Base-by-base conservation (phyloP, 2,329 filamentous ascomycete species). In the Diplodia scrobiculata region DNA sequence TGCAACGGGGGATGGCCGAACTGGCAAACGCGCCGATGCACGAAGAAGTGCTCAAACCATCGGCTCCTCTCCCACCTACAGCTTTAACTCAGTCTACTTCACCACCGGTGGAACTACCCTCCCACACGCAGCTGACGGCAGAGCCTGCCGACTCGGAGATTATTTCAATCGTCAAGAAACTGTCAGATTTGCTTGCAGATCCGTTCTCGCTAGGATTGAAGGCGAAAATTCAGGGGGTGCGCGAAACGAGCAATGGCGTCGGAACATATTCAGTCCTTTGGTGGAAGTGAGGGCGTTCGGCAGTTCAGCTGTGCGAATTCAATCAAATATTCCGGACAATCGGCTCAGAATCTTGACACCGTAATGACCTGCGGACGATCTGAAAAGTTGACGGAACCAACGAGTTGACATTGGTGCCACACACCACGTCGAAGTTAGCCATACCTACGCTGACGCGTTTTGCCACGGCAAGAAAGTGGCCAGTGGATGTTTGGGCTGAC, bases 131-230 rank as follows among this genome's bases (percentile, higher is more conserved):
- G 13, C 19, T 32, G 25, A 5, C n/a, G 19, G n/a, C 6, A 14
- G 41, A n/a, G 13, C 19, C 51, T 3, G 51, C 54, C 17, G 65
- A 71, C 66, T 67, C 69, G 29, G 75, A 78, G 62, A 73, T 78
- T 68, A 72, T 72, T 2, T 73, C 75, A 0, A 74, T 77, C n/a
- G 72, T 73, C 1, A 73, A 75, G 67, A 77, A 76, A 67, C 67
- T 78, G 14, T 74, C 72, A 1, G 27, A 69, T 4, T 68, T 78
- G 25, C 71, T 78, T 2, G 73, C 70, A 0, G 75, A 78, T 67
- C 76, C 75, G 6, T 78, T 77, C 62, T 75, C 75, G 9, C 69
- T 75, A 32, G 76, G 73, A 65, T 73, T 76, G 58, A 34, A 70
- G 34, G 45, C 60, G 1, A 67, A 63, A 1, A 69, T 72, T 63